Evolutionary conservation across 768 basidiomycete species (phyloP), one percentile per base, ranked within the genome.

Genomic region (Hysterangium stoloniferum): DNA sequence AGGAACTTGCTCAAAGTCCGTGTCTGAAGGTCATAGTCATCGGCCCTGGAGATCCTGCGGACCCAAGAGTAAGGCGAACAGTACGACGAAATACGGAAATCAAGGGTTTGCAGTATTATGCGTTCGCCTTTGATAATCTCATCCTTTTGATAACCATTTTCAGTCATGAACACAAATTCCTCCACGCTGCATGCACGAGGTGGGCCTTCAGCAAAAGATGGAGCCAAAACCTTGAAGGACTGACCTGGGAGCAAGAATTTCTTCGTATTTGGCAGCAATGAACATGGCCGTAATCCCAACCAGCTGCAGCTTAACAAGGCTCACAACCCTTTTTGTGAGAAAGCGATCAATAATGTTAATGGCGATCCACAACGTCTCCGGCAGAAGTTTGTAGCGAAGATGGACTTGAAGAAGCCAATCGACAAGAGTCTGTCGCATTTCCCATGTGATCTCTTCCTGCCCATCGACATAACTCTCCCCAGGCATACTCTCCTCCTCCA

Each of bases 61-160:
- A 98, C 93, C 95, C 96, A 98, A 65, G 88, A 92, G 72, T 98
- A 98, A 3, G 96, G 96, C 45, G 94, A 96, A 71, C 96, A 98
- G 69, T 99, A 99, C 54, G 93, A 84, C 53, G 94, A 97, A 68
- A 99, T 65, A 66, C 85, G 82, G 71, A 98, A 98, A 55, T 96
- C 92, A 48, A 99, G 79, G 27, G 90, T 89, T 71, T 93, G 91
- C 52, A 98, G 72, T 65, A 98, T 84, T 64, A 98, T 97, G 32
- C 90, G 82, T 68, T 99, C 96, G 63, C 96, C 96, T 67, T 96
- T 97, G 56, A 99, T 76, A 62, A 99, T 93, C 68, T 99, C 96
- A 50, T 98, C 95, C 67, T 84, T 86, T 48, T 79, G 79, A 68
- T 92, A 98, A 1, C 87, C 92, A 53, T 86, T 87, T 67, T 98